These are phyloP conservation scores for Diplodia mutila DNA, from an alignment of 2,329 filamentous ascomycete species.

Conservation along the genomic window DNA sequence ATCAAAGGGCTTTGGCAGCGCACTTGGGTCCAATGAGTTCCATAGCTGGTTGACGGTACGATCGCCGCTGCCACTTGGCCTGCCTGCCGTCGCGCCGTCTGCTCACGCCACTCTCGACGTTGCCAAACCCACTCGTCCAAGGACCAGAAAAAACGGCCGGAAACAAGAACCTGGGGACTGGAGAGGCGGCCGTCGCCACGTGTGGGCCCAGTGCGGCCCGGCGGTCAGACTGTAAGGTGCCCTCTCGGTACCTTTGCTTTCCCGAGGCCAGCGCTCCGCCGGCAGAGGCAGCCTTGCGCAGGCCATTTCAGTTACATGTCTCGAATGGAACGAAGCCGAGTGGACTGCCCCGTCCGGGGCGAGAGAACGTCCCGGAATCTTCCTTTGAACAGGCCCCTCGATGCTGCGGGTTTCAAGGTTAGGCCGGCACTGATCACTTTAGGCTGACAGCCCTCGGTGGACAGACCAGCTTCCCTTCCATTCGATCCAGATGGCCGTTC, in stretches of 20 bases:
- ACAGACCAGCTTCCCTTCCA: not conserved
- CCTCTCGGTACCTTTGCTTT: not conserved
- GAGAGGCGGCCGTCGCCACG: not conserved
- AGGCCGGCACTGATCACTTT: not conserved
- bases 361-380: not conserved
- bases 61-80: not conserved
- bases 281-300: not conserved
- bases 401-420: not conserved
- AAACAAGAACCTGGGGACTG: not conserved
- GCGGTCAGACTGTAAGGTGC: conserved; percentile 15
- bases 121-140: not conserved
- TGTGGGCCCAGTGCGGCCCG: conserved; percentile 14
- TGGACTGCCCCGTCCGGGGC: not conserved
- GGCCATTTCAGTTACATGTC: not conserved
- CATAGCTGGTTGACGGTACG: not conserved
- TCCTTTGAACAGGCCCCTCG: not conserved
- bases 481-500: not conserved
- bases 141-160: not conserved
- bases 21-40: not conserved
- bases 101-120: not conserved
- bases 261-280: not conserved
- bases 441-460: not conserved
- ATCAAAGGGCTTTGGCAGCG: not conserved
- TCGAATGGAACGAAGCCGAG: not conserved
- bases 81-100: not conserved